phyloP scores from a whole-genome alignment of 2,329 filamentous ascomycete genomes.

The Fusarium aywerte region DNA sequence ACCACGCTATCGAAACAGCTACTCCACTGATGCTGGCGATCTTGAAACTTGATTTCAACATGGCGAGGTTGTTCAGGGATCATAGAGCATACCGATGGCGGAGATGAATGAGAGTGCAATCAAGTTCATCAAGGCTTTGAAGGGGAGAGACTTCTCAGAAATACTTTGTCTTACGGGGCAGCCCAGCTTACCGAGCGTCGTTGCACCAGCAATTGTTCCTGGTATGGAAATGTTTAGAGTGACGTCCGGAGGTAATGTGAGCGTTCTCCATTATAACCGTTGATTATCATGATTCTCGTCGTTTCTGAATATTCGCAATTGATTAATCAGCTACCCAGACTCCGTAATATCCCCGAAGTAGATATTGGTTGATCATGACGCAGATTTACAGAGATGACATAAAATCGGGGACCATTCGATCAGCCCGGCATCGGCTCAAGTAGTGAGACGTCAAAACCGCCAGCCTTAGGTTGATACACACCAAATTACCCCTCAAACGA shows the following conservation, averaged over 20 bases:
- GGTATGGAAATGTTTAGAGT: neutral
- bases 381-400: neutral
- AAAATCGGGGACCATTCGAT: neutral
- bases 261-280: too few species aligned
- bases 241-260: too few species aligned
- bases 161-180: neutral
- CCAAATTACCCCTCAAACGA: constrained; percentile 32
- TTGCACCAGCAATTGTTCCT: accelerated
- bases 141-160: neutral
- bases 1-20: constrained; percentile 13
- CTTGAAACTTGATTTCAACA: constrained; percentile 3
- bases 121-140: constrained; percentile 11
- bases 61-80: constrained; percentile 1
- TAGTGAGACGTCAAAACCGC: constrained; percentile 3
- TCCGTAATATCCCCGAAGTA: too few species aligned
- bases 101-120: neutral
- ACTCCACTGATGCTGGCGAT: neutral
- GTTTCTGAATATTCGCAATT: neutral
- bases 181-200: accelerated
- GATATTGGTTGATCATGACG: neutral
- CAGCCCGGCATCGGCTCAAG: neutral
- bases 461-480: constrained; percentile 21
- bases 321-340: neutral
- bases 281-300: too few species aligned
- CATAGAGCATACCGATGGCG: neutral